These are phyloP conservation scores for Pinus taeda DNA, from an alignment of 75 land plant genomes.

Conservation along the genomic window DNA sequence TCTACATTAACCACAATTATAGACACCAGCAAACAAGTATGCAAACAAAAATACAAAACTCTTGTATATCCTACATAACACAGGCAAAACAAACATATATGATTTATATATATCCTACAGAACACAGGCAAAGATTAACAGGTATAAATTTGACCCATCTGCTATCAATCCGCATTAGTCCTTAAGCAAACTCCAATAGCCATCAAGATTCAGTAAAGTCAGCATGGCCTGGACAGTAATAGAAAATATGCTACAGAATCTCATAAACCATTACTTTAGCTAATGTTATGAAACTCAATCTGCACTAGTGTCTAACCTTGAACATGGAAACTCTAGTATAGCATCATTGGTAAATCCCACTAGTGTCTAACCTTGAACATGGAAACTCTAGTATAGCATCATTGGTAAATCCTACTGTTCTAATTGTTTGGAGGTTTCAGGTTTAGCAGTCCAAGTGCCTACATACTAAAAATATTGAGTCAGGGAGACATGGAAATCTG, in stretches of 20 bases:
- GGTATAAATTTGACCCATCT: neutral
- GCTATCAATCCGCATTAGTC: neutral
- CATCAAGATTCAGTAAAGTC: no score
- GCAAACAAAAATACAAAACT: neutral
- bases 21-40: neutral
- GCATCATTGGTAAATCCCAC: no score
- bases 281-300: neutral
- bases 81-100: neutral
- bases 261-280: neutral
- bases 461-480: neutral
- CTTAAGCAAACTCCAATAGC: neutral
- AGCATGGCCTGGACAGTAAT: neutral
- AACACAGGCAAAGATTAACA: neutral
- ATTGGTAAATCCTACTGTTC: neutral
- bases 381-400: neutral
- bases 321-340: neutral
- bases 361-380: neutral
- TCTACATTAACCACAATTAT: neutral
- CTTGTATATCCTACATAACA: neutral
- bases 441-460: neutral
- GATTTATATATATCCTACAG: no score
- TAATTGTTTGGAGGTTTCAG: neutral
- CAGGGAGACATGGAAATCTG: neutral
- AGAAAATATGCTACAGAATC: neutral
- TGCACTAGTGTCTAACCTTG: neutral